Evolutionary conservation across 306 rosid species (phyloP).

Genomic region (Arachis stenosperma): DNA sequence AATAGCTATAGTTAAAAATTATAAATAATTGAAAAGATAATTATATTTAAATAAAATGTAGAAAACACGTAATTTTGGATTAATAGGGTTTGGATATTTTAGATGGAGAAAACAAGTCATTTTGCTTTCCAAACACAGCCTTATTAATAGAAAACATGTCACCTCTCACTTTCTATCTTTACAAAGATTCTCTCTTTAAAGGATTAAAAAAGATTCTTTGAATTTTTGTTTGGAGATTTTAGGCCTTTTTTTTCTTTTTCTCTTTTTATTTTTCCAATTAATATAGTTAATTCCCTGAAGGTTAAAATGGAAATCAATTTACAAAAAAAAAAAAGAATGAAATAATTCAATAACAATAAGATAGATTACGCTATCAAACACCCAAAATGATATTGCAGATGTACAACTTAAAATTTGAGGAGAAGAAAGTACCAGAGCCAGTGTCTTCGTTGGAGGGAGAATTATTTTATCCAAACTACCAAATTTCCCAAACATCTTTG

Average conservation of each 20-base stretch:
- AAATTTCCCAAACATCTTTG: conserved; percentile 78
- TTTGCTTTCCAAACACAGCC: no score
- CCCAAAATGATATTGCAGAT: neutral
- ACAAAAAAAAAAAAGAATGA: no score
- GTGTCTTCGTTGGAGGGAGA: conserved; percentile 81
- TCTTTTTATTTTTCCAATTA: no score
- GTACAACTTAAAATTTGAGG: conserved; percentile 16
- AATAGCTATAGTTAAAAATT: no score
- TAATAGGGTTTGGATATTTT: no score
- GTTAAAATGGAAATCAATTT: neutral
- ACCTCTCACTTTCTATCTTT: no score
- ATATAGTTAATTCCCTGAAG: conserved; percentile 1
- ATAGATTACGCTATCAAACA: conserved; percentile 20
- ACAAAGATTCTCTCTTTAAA: no score
- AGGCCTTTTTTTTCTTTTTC: neutral
- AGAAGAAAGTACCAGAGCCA: conserved; percentile 76
- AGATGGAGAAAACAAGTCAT: no score
- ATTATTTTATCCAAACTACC: conserved; percentile 88
- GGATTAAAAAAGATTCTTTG: neutral
- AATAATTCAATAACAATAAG: neutral
- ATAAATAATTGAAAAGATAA: no score
- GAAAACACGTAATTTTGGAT: no score
- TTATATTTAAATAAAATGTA: no score
- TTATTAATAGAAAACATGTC: no score
- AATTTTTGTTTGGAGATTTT: conserved; percentile 20